phyloP scores from a whole-genome alignment of 768 basidiomycete species.

The Russula sp. region DNA sequence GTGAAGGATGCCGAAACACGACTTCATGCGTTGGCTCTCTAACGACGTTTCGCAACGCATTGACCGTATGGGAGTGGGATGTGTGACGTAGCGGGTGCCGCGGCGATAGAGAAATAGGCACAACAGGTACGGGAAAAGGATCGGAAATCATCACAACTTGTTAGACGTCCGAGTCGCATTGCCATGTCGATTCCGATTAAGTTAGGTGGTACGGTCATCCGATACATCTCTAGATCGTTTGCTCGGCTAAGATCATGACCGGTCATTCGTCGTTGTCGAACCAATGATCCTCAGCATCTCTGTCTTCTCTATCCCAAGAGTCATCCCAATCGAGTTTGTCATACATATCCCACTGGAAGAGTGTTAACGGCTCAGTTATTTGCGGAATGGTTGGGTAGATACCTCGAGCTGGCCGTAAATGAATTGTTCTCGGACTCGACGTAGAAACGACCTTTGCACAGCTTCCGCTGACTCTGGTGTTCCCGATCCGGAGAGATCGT shows the following conservation, averaged over 20 bases:
- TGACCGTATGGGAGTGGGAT: background rate
- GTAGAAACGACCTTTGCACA: slow-evolving; percentile 40
- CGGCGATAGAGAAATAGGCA: background rate
- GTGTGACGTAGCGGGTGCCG: background rate
- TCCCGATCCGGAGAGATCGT: slow-evolving; percentile 34
- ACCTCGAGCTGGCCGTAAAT: slow-evolving; percentile 75
- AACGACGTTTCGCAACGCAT: background rate
- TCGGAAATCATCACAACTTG: background rate
- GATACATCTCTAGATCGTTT: too few relatives aligned
- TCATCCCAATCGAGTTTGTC: slow-evolving; percentile 74
- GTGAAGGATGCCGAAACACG: background rate
- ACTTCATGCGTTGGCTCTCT: background rate
- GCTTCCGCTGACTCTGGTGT: slow-evolving; percentile 43
- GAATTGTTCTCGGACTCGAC: slow-evolving; percentile 59
- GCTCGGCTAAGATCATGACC: background rate
- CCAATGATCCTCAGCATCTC: slow-evolving; percentile 63
- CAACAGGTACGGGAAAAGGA: background rate
- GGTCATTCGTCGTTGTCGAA: slow-evolving; percentile 58
- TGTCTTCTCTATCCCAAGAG: slow-evolving; percentile 52
- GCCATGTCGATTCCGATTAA: slow-evolving; percentile 1
- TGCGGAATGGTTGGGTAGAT: slow-evolving; percentile 27
- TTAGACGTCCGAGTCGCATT: background rate
- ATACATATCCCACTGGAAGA: slow-evolving; percentile 56
- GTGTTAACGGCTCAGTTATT: background rate
- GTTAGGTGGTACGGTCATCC: background rate